Conservation (phyloP, 2,329 filamentous ascomycete species). For the Trichoderma harzianum region DNA sequence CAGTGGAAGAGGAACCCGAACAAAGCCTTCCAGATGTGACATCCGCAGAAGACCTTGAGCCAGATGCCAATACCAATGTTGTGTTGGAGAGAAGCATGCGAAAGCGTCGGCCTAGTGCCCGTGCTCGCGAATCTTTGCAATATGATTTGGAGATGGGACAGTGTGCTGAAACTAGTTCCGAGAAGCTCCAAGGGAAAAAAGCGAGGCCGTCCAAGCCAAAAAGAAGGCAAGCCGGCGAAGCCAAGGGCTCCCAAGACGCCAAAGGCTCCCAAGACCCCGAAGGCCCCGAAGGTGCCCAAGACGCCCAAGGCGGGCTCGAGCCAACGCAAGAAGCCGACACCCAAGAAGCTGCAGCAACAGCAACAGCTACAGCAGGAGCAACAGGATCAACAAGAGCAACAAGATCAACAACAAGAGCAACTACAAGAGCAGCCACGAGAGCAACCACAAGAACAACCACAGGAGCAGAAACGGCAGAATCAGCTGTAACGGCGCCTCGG, state of each 20-base stretch:
- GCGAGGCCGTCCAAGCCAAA: not conserved
- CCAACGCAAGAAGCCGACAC: not conserved
- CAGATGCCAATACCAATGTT: not conserved
- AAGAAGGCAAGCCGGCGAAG: not conserved
- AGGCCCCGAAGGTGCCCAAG: not conserved
- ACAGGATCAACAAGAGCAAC: too few species aligned
- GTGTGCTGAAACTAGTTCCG: conserved; percentile 1
- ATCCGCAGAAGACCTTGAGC: not conserved
- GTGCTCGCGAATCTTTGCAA: conserved; percentile 9
- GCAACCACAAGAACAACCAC: not conserved
- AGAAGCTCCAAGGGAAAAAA: not conserved
- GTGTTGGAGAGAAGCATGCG: conserved; percentile 2
- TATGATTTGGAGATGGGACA: conserved; percentile 1
- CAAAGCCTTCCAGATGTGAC: not conserved
- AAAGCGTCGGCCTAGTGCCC: conserved; percentile 1
- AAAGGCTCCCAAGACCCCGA: not conserved
- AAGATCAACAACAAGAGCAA: not conserved
- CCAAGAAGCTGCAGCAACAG: not conserved
- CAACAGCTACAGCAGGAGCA: not conserved
- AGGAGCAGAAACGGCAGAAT: not conserved
- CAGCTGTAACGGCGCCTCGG: not conserved
- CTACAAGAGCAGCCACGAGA: not conserved
- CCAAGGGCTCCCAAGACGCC: not conserved
- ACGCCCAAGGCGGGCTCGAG: not conserved
- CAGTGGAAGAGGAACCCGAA: conserved; percentile 6